Evolutionary conservation across 2,329 filamentous ascomycete genomes (phyloP).

Genomic region (Paecilomyces sp.): DNA sequence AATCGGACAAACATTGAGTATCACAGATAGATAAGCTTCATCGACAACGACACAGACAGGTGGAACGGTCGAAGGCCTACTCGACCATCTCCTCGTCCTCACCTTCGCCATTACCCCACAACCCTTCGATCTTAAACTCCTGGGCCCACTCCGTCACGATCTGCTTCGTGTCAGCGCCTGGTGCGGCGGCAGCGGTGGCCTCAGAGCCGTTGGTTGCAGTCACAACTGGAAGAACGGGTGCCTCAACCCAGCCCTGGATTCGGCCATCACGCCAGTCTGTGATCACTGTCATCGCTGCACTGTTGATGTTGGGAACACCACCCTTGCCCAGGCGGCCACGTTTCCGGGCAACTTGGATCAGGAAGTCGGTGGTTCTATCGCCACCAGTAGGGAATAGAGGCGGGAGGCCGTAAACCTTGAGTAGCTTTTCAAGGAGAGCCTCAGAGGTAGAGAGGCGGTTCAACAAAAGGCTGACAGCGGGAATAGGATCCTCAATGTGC

Average conservation of each 20-base stretch:
- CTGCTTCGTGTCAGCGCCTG: conserved; percentile 62
- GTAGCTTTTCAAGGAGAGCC: conserved; percentile 69
- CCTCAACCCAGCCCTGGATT: conserved; percentile 85
- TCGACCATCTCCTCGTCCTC: conserved; percentile 35
- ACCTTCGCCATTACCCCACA: conserved; percentile 65
- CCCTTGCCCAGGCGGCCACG: conserved; percentile 81
- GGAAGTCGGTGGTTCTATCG: conserved; percentile 80
- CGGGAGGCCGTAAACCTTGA: conserved; percentile 76
- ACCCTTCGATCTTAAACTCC: conserved; percentile 88
- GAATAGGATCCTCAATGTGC: conserved; percentile 87
- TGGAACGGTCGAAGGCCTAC: conserved; percentile 12
- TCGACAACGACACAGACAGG: background rate
- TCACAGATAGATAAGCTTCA: background rate
- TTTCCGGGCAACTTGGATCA: conserved; percentile 92
- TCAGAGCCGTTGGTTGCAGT: conserved; percentile 27
- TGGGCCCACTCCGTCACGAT: conserved; percentile 90
- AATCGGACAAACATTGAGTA: background rate
- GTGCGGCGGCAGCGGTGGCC: conserved; percentile 24
- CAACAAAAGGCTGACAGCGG: conserved; percentile 78
- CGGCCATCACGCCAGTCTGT: conserved; percentile 96
- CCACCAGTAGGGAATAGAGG: conserved; percentile 64
- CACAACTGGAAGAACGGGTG: conserved; percentile 60
- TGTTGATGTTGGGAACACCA: conserved; percentile 79
- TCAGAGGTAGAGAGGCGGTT: conserved; percentile 67
- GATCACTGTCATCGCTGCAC: conserved; percentile 86